Evolutionary conservation across 345 rosid species (phyloP).

Genomic region (Salix koriyanagi): DNA sequence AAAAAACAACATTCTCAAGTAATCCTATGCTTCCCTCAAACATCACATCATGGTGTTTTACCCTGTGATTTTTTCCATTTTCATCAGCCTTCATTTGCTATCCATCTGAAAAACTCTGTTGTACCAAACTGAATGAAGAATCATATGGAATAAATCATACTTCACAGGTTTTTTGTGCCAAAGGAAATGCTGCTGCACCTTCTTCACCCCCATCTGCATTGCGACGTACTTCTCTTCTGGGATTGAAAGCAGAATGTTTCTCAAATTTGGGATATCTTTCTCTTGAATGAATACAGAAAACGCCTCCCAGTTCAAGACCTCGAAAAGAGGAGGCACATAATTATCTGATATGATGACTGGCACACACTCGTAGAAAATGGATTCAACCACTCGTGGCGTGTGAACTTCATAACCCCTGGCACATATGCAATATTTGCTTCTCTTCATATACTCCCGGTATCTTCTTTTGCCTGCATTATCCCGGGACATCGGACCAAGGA

Average conservation of each 20-base stretch:
- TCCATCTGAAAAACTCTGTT: conserved; percentile 52
- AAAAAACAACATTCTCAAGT: background rate
- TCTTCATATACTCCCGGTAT: conserved; percentile 76
- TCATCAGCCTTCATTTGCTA: conserved; percentile 25
- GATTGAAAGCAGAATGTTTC: conserved; percentile 59
- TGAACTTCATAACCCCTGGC: conserved; percentile 90
- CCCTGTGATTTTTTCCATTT: background rate
- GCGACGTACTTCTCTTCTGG: conserved; percentile 54
- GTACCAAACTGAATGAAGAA: conserved; percentile 80
- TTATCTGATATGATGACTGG: conserved; percentile 88
- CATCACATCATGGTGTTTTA: background rate
- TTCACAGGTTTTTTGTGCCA: conserved; percentile 78
- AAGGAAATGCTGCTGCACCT: conserved; percentile 76
- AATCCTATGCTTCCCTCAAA: background rate
- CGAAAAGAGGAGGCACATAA: conserved; percentile 84
- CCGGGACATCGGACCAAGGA: conserved; percentile 68
- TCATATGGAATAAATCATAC: conserved; percentile 75
- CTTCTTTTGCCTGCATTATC: conserved; percentile 48
- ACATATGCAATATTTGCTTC: conserved; percentile 82
- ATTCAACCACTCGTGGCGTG: conserved; percentile 80
- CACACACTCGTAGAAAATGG: conserved; percentile 68
- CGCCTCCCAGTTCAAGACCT: conserved; percentile 71
- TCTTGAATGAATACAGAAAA: conserved; percentile 76
- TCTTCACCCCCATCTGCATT: conserved; percentile 62
- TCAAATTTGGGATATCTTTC: conserved; percentile 61